Percentiles rank a stretch among this genome's conserved stretches.
Conservation (phyloP, 2,329 filamentous ascomycete genomes). For the Penicillium sp. region DNA sequence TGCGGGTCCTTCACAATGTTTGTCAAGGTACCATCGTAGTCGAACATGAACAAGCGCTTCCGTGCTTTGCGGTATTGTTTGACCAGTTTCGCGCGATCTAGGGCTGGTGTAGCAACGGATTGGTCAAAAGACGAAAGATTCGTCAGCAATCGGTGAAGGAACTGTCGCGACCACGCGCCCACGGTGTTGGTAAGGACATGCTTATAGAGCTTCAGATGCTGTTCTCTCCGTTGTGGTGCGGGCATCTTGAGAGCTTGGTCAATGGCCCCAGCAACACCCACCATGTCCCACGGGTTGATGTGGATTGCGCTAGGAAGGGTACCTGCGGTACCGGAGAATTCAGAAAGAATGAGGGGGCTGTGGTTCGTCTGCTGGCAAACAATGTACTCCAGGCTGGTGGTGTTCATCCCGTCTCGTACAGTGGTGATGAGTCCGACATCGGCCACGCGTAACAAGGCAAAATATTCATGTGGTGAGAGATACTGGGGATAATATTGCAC, state of each 20-base stretch:
- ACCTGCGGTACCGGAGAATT: constrained; percentile 92
- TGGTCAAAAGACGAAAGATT: constrained; percentile 77
- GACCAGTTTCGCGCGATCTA: constrained; percentile 73
- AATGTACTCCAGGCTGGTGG: constrained; percentile 91
- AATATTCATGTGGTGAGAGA: constrained; percentile 85
- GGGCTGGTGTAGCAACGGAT: constrained; percentile 72
- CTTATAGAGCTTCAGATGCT: constrained; percentile 73
- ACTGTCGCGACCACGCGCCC: constrained; percentile 78
- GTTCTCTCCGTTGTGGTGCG: constrained; percentile 61
- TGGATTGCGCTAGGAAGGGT: constrained; percentile 83
- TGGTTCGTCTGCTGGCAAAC: constrained; percentile 85
- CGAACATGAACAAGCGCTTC: constrained; percentile 93
- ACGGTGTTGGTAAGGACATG: constrained; percentile 86
- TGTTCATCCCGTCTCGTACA: constrained; percentile 97
- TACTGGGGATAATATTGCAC: constrained; percentile 96
- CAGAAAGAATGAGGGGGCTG: constrained; percentile 87
- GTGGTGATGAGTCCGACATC: constrained; percentile 94
- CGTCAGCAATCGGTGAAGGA: constrained; percentile 74
- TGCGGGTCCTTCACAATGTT: constrained; percentile 91
- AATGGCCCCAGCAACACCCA: constrained; percentile 79
- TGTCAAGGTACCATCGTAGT: constrained; percentile 96
- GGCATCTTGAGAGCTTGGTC: constrained; percentile 78
- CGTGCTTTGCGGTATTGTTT: constrained; percentile 70
- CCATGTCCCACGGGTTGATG: constrained; percentile 94
- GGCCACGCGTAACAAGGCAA: constrained; percentile 83